These are phyloP conservation scores for Neurospora sp. DNA, from an alignment of 495 filamentous ascomycete species.

Conservation along the genomic window DNA sequence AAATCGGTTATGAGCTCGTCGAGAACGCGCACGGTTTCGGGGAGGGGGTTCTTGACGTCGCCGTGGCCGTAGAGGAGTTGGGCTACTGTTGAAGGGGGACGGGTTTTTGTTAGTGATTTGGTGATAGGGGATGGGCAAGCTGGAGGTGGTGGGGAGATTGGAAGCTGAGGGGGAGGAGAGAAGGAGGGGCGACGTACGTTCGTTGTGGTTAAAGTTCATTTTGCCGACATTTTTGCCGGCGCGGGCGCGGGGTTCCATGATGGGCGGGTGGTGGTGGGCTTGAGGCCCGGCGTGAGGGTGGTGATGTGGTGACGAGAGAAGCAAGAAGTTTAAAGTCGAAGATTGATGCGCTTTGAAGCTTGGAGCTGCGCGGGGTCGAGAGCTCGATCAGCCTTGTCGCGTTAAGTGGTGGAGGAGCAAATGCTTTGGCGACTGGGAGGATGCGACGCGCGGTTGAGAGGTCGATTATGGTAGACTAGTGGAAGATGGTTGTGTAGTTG, in stretches of 20 bases:
- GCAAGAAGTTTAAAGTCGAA: neutral
- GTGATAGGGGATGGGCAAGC: too few relatives aligned
- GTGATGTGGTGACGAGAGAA: neutral
- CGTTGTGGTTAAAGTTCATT: constrained; percentile 69
- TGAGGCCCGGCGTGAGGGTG: neutral
- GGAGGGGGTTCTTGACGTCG: constrained; percentile 60
- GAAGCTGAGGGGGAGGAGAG: neutral
- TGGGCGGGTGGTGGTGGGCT: neutral
- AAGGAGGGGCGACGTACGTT: constrained; percentile 47
- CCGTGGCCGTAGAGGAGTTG: constrained; percentile 82
- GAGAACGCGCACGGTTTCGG: constrained; percentile 72
- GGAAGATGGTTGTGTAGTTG: neutral
- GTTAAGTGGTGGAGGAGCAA: neutral
- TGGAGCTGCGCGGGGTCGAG: neutral
- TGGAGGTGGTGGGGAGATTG: too few relatives aligned
- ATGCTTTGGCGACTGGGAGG: neutral
- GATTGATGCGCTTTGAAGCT: neutral
- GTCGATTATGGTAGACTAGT: neutral
- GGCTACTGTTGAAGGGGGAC: constrained; percentile 42
- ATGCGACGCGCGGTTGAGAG: neutral
- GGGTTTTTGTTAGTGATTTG: too few relatives aligned
- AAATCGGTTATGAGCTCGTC: constrained; percentile 94
- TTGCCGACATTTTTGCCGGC: constrained; percentile 79
- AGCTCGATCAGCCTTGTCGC: neutral
- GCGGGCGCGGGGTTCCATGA: constrained; percentile 64